phyloP scores from a whole-genome alignment of 495 filamentous ascomycete genomes.

The Lasiosphaeris hirsuta region DNA sequence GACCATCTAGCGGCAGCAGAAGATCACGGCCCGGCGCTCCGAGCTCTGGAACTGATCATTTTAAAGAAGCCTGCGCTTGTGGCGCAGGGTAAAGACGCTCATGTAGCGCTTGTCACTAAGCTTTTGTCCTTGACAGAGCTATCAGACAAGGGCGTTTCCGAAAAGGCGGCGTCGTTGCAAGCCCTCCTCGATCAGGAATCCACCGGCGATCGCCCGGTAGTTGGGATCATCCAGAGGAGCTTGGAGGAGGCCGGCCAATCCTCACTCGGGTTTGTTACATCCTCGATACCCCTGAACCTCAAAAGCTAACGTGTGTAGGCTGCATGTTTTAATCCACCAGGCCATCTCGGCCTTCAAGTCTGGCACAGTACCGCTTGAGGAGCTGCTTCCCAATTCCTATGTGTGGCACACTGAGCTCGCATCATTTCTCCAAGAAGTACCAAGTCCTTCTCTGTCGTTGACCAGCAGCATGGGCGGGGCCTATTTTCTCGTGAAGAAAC shows the following conservation, averaged over 20 bases:
- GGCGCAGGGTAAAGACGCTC: constrained; percentile 27
- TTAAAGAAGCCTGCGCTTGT: constrained; percentile 35
- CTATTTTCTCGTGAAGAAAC: constrained; percentile 58
- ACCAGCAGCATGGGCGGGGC: constrained; percentile 68
- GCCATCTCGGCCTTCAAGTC: constrained; percentile 26
- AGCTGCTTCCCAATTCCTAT: constrained; percentile 41
- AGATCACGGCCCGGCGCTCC: constrained; percentile 23
- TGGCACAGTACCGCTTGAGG: constrained; percentile 20
- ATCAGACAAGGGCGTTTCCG: constrained; percentile 27
- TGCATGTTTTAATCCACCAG: constrained; percentile 43
- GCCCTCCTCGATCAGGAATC: constrained; percentile 34
- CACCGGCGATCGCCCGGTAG: constrained; percentile 26
- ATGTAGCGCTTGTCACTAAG: constrained; percentile 41
- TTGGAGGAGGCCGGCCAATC: constrained; percentile 35
- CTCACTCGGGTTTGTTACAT: constrained; percentile 39
- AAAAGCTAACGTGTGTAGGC: constrained; percentile 13
- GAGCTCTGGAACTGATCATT: constrained; percentile 39
- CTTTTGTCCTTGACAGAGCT: constrained; percentile 45
- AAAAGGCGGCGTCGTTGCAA: constrained; percentile 31
- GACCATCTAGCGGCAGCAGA: constrained; percentile 13
- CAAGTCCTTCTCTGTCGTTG: constrained; percentile 63
- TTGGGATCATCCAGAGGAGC: constrained; percentile 40
- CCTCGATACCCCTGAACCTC: not conserved
- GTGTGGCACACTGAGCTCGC: constrained; percentile 48
- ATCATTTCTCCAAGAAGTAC: constrained; percentile 54